phyloP scores from a whole-genome alignment of 352 stramenopile species.

The Phytophthora podocarpi region DNA sequence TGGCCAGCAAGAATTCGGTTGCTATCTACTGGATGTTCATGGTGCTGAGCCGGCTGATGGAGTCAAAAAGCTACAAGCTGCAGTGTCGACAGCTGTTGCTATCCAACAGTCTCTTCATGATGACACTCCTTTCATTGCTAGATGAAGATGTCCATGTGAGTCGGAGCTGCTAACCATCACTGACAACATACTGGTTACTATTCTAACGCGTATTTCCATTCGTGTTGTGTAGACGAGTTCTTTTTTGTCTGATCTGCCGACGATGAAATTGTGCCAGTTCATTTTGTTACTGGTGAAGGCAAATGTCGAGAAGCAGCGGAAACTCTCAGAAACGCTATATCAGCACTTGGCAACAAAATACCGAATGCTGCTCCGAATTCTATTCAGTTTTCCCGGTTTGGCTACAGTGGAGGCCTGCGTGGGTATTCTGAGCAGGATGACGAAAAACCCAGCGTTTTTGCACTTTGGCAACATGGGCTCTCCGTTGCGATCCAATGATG shows the following conservation, averaged over 20 bases:
- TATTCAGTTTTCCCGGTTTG: slow-evolving; percentile 77
- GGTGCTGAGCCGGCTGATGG: slow-evolving; percentile 65
- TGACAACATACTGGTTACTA: not conserved
- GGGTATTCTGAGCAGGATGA: slow-evolving; percentile 78
- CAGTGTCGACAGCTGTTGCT: slow-evolving; percentile 65
- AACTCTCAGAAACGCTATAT: slow-evolving; percentile 68
- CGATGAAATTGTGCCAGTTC: slow-evolving; percentile 83
- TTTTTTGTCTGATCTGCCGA: slow-evolving; percentile 73
- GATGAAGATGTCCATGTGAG: slow-evolving; percentile 71
- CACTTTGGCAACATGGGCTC: slow-evolving; percentile 63
- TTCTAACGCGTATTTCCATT: slow-evolving; percentile 13
- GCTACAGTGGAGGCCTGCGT: slow-evolving; percentile 76
- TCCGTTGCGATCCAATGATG: slow-evolving; percentile 49
- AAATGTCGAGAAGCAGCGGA: slow-evolving; percentile 65
- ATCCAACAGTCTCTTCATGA: slow-evolving; percentile 65
- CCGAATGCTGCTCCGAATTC: slow-evolving; percentile 76
- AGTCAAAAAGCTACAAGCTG: slow-evolving; percentile 65
- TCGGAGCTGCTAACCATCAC: not conserved
- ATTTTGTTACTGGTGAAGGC: slow-evolving; percentile 68
- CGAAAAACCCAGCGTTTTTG: slow-evolving; percentile 63
- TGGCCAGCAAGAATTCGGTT: slow-evolving; percentile 57
- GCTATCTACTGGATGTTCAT: slow-evolving; percentile 81
- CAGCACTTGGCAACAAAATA: slow-evolving; percentile 76
- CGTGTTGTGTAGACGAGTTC: slow-evolving; percentile 44
- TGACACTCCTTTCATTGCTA: slow-evolving; percentile 69